Base-by-base conservation (phyloP, 495 filamentous ascomycete species). In the Penicillium pancosmium region DNA sequence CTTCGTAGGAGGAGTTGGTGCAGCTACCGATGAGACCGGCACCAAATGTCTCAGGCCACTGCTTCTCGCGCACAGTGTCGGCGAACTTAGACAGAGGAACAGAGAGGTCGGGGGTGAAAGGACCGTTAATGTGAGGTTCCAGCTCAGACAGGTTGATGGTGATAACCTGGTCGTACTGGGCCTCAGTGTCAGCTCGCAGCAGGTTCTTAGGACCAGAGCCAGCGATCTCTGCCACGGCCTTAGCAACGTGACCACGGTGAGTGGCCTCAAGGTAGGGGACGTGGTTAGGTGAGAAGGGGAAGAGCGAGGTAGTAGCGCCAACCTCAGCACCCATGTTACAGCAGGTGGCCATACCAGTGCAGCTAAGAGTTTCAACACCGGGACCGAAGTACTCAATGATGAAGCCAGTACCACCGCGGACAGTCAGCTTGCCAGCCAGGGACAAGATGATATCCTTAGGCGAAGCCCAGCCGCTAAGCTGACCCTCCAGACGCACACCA, bases 1-100 rank as follows among this genome's bases (percentile, higher is more conserved):
- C 94, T 76, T 96, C 86, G 72, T 97, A 98, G 4, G 94, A 98
- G 73, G 91, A 95, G 81, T 98, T 98, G 13, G 94, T 98, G 78
- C 94, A 98, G 78, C 91, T 96, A 46, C 94, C 94, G 66, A 98
- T 98, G 27, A 98, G 82, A 56, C 93, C 91, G 8, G 94, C 93
- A 7, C 90, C 92, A 59, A 98, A 88, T 46, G 87, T 90, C 69
- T 89, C 84, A 7, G 94, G 94, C 94, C 94, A 98, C 34, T 89
- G 76, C 72, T 97, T 89, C 67, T 88, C 80, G 68, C 88, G 81
- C 6, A 95, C 92, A 1, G 88, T 87, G 48, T 91, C 82, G 63
- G 90, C 88, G 70, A 98, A 98, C 64, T 86, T 77, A 31, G 93
- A 97, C 34, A 98, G 71, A 4, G 94, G 94, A 0, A 91, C 96